Conservation (phyloP, 306 rosid genomes). For the Quercus cerris region DNA sequence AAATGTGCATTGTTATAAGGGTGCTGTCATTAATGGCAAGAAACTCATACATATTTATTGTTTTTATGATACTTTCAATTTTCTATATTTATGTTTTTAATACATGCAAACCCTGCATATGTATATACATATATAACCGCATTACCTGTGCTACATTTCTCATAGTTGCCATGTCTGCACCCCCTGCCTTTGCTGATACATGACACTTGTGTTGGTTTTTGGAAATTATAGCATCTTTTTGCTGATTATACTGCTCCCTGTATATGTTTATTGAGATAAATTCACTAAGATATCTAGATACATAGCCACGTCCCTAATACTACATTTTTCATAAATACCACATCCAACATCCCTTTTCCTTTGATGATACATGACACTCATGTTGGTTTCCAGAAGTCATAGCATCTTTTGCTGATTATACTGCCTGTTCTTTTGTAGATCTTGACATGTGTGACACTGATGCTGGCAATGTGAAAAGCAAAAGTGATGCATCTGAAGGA, state of each 20-base stretch:
- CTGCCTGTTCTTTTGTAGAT: slow-evolving; percentile 25
- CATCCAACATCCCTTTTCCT: neutral
- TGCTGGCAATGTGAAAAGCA: slow-evolving; percentile 29
- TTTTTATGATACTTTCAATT: neutral
- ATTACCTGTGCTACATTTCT: neutral
- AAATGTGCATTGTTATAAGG: neutral
- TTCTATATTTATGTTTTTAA: neutral
- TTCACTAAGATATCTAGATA: neutral
- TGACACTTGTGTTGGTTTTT: no score
- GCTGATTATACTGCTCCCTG: neutral
- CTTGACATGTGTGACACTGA: slow-evolving; percentile 16
- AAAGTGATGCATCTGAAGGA: slow-evolving; percentile 31
- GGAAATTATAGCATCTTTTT: no score
- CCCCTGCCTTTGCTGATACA: no score
- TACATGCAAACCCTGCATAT: neutral
- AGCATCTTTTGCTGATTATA: slow-evolving; percentile 18
- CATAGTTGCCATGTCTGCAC: neutral
- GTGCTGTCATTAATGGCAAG: neutral
- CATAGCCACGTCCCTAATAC: neutral
- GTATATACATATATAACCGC: neutral
- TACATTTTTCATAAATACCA: neutral
- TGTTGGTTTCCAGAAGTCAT: neutral
- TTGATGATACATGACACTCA: neutral
- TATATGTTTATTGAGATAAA: neutral
- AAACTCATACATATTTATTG: neutral